Base-by-base conservation (phyloP, 768 basidiomycete genomes). In the Hypholoma sublateritium region DNA sequence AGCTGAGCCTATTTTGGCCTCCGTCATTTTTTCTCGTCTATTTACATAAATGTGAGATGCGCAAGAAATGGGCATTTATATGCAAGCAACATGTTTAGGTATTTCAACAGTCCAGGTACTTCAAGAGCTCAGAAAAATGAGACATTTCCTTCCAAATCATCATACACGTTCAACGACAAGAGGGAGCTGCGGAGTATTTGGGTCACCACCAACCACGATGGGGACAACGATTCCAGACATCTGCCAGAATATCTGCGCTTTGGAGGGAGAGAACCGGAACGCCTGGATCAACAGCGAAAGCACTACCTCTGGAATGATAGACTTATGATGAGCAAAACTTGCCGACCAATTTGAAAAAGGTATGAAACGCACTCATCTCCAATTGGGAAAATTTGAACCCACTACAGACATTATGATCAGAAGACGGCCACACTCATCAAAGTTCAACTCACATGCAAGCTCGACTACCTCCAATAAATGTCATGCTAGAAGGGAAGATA, bases 391-490 rank as follows among this genome's bases (percentile, higher is more conserved):
- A 65, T 21, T 62, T 61, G 41, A 63, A 63, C 8, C 67, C 68
- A 34, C 66, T 67, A 47, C 12, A 50, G 47, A 22, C 5, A 45
- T 7, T 3, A 47, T 25, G 25, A 25, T 17, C 22, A 28, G 19
- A 16, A 28, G 22, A 3, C 11, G 8, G 46, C 9, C 5, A 14
- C 16, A 22, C 4, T 45, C 44, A 21, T 21, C 19, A 50, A 34
- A n/a, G 25, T 9, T 24, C 25, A 28, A 70, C 75, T 48, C 60
- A 78, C 77, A 77, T 77, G 72, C 78, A 80, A 0, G 75, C 69
- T 41, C 77, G 69, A n/a, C 72, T 71, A 47, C 79, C 78, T 17
- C 73, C 77, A 34, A 77, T 59, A 70, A 79, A 80, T 1, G 78
- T 74, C 75, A 80, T 74, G 58, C 78, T 80, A 34, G 9, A 11